Evolutionary conservation across 2,329 filamentous ascomycete species (phyloP).

Genomic region (Fusarium agapanthi): DNA sequence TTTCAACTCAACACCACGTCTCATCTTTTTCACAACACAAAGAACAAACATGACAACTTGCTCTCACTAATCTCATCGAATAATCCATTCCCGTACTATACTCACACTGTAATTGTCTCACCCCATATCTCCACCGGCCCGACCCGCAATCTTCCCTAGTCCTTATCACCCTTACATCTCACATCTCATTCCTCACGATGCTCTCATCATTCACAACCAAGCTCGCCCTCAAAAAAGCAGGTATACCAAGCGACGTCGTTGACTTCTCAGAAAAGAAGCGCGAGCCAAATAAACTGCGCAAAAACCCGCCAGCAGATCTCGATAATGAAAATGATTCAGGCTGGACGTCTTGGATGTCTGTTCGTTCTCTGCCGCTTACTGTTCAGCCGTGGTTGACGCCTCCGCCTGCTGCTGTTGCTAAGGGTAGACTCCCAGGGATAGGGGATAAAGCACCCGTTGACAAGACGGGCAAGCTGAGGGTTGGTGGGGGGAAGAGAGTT

Average conservation of each 20-base stretch:
- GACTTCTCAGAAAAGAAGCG: constrained; percentile 45
- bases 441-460: constrained; percentile 60
- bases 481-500: constrained; percentile 55
- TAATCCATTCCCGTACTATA: not conserved
- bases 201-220: constrained; percentile 66
- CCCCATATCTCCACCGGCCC: not conserved
- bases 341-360: constrained; percentile 60
- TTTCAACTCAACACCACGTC: constrained; percentile 35
- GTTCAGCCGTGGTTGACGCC: constrained; percentile 64
- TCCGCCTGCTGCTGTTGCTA: constrained; percentile 58
- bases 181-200: constrained; percentile 50
- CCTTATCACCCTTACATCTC: too few species aligned
- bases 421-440: constrained; percentile 56
- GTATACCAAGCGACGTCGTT: constrained; percentile 61
- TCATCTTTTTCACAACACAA: constrained; percentile 25
- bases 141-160: not conserved
- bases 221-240: constrained; percentile 65
- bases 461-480: constrained; percentile 53
- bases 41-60: not conserved
- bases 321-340: constrained; percentile 41
- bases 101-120: not conserved
- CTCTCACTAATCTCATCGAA: not conserved
- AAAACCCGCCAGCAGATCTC: constrained; percentile 42
- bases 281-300: constrained; percentile 47
- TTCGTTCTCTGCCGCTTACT: constrained; percentile 59